Conservation (phyloP, 371 early-diverging fungal genomes). For the Actinomortierella ambigua region DNA sequence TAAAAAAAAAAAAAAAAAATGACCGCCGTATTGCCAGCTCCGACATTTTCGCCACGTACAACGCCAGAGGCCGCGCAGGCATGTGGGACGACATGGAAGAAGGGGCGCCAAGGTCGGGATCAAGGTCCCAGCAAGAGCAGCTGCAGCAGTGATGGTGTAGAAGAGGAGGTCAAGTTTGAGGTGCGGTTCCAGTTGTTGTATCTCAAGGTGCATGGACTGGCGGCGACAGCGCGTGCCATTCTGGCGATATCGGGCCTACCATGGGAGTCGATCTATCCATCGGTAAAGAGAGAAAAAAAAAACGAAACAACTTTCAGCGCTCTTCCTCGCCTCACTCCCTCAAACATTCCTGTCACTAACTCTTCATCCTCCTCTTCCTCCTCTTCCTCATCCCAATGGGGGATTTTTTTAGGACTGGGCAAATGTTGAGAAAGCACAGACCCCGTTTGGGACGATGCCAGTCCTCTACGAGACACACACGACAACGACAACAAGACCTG, state of each 20-base stretch:
- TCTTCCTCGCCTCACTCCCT: not conserved
- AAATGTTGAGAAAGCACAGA: conserved; percentile 12
- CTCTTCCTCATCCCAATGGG: not conserved
- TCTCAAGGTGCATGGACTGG: conserved; percentile 36
- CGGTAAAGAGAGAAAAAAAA: conserved; percentile 6
- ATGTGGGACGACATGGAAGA: no score
- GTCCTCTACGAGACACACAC: conserved; percentile 24
- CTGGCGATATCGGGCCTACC: conserved; percentile 19
- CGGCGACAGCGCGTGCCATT: conserved; percentile 29
- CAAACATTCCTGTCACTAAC: not conserved
- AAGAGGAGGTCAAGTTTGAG: conserved; percentile 9
- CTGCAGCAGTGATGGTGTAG: not conserved
- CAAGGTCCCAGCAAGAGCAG: no score
- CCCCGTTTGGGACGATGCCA: conserved; percentile 27
- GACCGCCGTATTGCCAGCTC: no score
- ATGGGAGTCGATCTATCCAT: conserved; percentile 35
- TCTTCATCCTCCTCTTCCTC: not conserved
- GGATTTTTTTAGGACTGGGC: conserved; percentile 19
- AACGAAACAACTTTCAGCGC: not conserved
- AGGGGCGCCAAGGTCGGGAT: no score
- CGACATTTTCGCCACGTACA: no score
- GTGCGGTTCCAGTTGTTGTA: conserved; percentile 27
- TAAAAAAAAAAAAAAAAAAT: no score
- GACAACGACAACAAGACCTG: conserved; percentile 4
- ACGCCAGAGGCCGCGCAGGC: no score